phyloP scores from a whole-genome alignment of 148 eudicot species.

The Camellia granthamiana region DNA sequence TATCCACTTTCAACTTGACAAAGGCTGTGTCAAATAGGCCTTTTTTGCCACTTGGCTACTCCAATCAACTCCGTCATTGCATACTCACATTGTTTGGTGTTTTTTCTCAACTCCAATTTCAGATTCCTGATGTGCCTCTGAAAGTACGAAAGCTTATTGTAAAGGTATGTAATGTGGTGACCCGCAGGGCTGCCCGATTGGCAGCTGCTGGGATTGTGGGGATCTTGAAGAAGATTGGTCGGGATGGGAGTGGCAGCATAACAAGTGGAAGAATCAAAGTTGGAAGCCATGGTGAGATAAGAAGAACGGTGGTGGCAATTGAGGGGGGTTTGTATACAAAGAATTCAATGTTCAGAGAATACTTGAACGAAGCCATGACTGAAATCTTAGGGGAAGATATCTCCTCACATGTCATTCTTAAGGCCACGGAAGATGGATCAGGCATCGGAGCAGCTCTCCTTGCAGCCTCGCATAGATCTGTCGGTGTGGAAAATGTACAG shows the following conservation, averaged over 20 bases:
- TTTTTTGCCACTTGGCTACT: neutral
- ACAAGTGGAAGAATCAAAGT: slow-evolving; percentile 52
- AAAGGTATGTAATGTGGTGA: slow-evolving; percentile 73
- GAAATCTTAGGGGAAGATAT: slow-evolving; percentile 81
- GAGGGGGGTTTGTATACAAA: slow-evolving; percentile 73
- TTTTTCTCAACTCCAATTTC: slow-evolving; percentile 5
- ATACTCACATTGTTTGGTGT: neutral
- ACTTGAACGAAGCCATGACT: slow-evolving; percentile 67
- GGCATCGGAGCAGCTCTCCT: slow-evolving; percentile 88
- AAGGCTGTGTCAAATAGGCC: too few relatives aligned
- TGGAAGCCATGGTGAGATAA: slow-evolving; percentile 31
- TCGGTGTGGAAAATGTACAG: slow-evolving; percentile 39
- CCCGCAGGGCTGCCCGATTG: slow-evolving; percentile 77
- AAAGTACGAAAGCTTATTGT: slow-evolving; percentile 78
- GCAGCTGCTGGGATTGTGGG: slow-evolving; percentile 94
- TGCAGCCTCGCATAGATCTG: slow-evolving; percentile 61
- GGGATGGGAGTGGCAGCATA: slow-evolving; percentile 77
- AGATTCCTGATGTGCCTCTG: slow-evolving; percentile 62
- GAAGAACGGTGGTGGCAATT: slow-evolving; percentile 77
- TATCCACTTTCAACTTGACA: too few relatives aligned
- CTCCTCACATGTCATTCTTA: slow-evolving; percentile 55
- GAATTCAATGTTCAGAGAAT: slow-evolving; percentile 67
- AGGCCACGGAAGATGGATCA: slow-evolving; percentile 76
- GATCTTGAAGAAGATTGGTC: slow-evolving; percentile 81
- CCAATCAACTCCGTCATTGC: neutral